Base-by-base conservation (phyloP, 176 grass and related monocot genomes). In the Cymbopogon citratus region DNA sequence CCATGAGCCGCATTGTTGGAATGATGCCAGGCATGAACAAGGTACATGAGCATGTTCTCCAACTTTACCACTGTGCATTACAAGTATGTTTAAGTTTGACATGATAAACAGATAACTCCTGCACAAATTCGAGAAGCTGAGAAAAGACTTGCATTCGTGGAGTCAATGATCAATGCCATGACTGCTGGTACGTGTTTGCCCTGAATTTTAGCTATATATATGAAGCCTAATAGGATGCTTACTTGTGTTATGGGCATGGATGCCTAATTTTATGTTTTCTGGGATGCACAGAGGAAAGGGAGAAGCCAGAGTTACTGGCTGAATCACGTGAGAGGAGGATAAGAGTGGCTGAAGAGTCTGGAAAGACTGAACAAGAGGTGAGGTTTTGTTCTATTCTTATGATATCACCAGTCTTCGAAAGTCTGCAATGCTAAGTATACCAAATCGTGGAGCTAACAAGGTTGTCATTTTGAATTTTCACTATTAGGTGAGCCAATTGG, bases 111-210 rank as follows among this genome's bases (percentile, higher is more conserved):
- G 96, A 82, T 98, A 48, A 88, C 96, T 73, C 96, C 96, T 75
- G 89, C 96, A 59, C 96, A 99, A 91, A 93, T 99, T 66, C 91
- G 96, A 40, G 96, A 99, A 80, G 91, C 92, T 46, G 96, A 99
- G 80, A 93, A 95, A 91, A 99, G 69, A 78, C 80, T 99, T 69
- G 81, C 86, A 68, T 74, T 99, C 3, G 83, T 95, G 78, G 96
- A 99, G 69, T 95, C 96, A 6, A 93, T 98, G 87, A 93, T 99
- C 24, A 62, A 62, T 62, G 59, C 25, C 23, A 62, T 62, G 59
- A 62, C 59, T 62, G 24, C 59, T 62, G 59, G 59, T 62, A 27
- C 5, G 0, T 62, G 25, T 27, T 27, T 57, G 7, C 54, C 21
- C 3, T 34, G 29, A 45, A 61, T 61, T 75, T 21, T 27, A 14